Base-by-base conservation (phyloP, 805 yeast genomes). In the Candida insectorum region DNA sequence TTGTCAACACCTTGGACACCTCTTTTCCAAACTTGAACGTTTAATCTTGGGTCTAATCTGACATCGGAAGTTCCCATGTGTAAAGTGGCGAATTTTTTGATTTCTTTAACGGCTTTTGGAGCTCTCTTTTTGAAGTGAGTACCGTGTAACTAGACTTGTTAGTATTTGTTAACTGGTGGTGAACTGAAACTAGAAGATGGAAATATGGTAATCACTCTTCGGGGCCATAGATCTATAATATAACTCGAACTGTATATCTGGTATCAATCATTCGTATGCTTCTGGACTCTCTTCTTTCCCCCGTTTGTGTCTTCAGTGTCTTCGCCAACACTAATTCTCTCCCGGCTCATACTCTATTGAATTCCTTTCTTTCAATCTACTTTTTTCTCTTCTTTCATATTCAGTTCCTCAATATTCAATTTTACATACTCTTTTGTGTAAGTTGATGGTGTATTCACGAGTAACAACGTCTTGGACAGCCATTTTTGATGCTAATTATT, bases 401-500 rank as follows among this genome's bases (percentile, higher is more conserved):
- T n/a, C n/a, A n/a, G n/a, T n/a, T n/a, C n/a, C n/a, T n/a, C n/a
- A n/a, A n/a, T n/a, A n/a, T n/a, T n/a, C n/a, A n/a, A n/a, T n/a
- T n/a, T n/a, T 29, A 84, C 94, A 69, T 83, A 86, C 95, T 78
- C 97, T 88, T 76, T 88, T 91, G 95, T 88, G 96, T 75, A 91
- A 78, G 87, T 93, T 91, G 75, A 93, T 89, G 82, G 98, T 93
- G 87, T 93, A 93, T 79, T 93, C 99, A 76, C 99, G 95, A 73
- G 98, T 85, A 75, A 93, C 97, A 75, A 88, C 96, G 89, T 93
- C 97, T 78, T 85, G 85, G 71, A 88, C 78, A 74, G 91, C 94
- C 74, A 81, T 78, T 72, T 21, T 28, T 31, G 24, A 28, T 31
- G 33, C 30, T 28, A n/a, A n/a, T 22, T 34, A 34, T 29, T 34